phyloP scores from a whole-genome alignment of 2,329 filamentous ascomycete species.

The Monosporascus sp. region DNA sequence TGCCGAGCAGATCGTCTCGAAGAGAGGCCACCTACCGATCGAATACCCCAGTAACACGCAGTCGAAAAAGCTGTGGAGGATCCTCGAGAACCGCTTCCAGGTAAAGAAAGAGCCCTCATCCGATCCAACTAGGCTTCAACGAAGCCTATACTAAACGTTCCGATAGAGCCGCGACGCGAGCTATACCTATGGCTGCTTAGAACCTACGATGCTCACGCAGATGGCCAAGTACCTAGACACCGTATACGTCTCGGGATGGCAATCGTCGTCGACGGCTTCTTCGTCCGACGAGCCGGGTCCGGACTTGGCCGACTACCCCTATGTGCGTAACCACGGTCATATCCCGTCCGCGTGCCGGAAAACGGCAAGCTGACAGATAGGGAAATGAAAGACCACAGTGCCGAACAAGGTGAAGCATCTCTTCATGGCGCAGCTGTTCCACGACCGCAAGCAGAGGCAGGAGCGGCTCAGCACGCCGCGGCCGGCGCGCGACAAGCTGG shows the following conservation, averaged over 20 bases:
- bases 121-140: background rate
- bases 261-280: constrained; percentile 94
- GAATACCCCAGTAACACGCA: constrained; percentile 85
- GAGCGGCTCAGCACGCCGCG: constrained; percentile 78
- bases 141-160: constrained; percentile 1
- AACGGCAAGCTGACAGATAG: background rate
- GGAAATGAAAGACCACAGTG: constrained; percentile 69
- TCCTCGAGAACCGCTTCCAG: constrained; percentile 80
- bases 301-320: constrained; percentile 96
- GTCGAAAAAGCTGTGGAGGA: constrained; percentile 91
- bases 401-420: constrained; percentile 97
- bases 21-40: constrained; percentile 86
- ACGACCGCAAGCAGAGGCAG: constrained; percentile 97
- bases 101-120: constrained; percentile 38
- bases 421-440: constrained; percentile 98
- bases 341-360: constrained; percentile 1
- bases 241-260: constrained; percentile 98
- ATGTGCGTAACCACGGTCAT: constrained; percentile 42
- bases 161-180: constrained; percentile 73
- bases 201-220: constrained; percentile 97
- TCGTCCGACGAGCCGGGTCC: constrained; percentile 93
- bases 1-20: constrained; percentile 93
- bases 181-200: constrained; percentile 94
- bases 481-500: constrained; percentile 63
- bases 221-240: constrained; percentile 99